A percentile compares a stretch with the other conserved stretches of the same genome.
These are phyloP conservation scores for Leccinum longicurvipes DNA, from an alignment of 768 basidiomycete genomes.

Conservation along the genomic window DNA sequence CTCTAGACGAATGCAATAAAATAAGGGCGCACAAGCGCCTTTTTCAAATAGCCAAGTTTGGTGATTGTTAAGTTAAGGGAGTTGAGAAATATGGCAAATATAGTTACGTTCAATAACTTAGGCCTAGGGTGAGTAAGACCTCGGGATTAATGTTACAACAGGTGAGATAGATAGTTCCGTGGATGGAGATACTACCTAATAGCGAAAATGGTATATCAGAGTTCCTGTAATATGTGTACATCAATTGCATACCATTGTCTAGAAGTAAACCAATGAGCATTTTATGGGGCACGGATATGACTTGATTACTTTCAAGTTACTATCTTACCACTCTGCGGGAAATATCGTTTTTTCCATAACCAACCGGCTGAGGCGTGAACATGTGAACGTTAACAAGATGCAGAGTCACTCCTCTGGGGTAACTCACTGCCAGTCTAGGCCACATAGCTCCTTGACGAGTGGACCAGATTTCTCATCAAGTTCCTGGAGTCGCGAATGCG, in stretches of 20 bases:
- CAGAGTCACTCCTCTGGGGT: background rate
- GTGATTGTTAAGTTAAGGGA: too few relatives aligned
- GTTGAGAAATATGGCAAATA: too few relatives aligned
- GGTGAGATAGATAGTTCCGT: too few relatives aligned
- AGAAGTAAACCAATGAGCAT: background rate
- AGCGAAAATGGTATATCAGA: too few relatives aligned
- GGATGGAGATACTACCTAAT: too few relatives aligned
- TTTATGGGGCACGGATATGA: background rate
- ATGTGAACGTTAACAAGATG: background rate
- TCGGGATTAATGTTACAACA: too few relatives aligned
- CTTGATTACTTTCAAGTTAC: background rate
- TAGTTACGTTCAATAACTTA: too few relatives aligned
- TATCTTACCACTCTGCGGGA: background rate
- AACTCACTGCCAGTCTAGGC: background rate
- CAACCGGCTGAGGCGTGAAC: background rate
- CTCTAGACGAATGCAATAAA: too few relatives aligned
- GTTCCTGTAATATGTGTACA: too few relatives aligned
- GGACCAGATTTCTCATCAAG: background rate
- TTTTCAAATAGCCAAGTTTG: too few relatives aligned
- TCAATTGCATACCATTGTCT: background rate
- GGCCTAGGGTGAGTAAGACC: too few relatives aligned
- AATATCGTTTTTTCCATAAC: background rate
- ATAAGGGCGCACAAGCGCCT: too few relatives aligned
- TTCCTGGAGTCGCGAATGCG: background rate
- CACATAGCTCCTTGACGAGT: background rate